Base-by-base conservation (phyloP, 306 rosid species). In the Medicago lupulina region DNA sequence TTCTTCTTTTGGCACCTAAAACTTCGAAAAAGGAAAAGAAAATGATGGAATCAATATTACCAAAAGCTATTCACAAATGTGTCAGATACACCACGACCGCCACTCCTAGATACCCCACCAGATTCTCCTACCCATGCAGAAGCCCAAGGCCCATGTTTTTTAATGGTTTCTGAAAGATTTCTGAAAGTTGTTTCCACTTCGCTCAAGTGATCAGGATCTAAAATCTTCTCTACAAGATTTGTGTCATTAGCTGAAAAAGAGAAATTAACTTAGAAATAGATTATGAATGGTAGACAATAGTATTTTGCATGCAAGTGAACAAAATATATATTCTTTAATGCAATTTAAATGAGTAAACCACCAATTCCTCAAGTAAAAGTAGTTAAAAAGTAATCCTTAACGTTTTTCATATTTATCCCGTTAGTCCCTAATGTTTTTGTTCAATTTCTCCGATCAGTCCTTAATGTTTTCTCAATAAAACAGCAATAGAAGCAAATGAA, bases 51-150 rank as follows among this genome's bases (percentile, higher is more conserved):
- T 46, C 5, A 68, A 71, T 71, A 69, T 92, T 87, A 92, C 99
- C 99, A 95, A 80, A 95, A 95, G 89, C 97, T 90, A 87, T 92
- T 81, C 49, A 95, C 60, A 83, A 86, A 92, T 67, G 96, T 85
- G 88, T 92, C 82, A 10, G 99, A 92, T 72, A 95, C 93, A 77
- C 73, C 63, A 58, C 62, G 89, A 71, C 96, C 88, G 10, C 99
- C 99, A 8, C 97, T 95, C 79, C 92, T 95, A 74, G 55, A 95
- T 53, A 97, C 96, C 28, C 99, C 99, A 12, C 99, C 99, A 67
- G 99, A 87, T 88, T 95, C 99, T 51, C 99, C 97, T 16, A 95
- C 97, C 99, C 99, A 95, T 18, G 92, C 90, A 60, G 89, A 83
- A 68, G 96, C 79, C 97, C 97, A 90, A 43, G 97, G 92, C 47